Conservation (phyloP, 495 filamentous ascomycete species). For the Neurospora tetrasperma region DNA sequence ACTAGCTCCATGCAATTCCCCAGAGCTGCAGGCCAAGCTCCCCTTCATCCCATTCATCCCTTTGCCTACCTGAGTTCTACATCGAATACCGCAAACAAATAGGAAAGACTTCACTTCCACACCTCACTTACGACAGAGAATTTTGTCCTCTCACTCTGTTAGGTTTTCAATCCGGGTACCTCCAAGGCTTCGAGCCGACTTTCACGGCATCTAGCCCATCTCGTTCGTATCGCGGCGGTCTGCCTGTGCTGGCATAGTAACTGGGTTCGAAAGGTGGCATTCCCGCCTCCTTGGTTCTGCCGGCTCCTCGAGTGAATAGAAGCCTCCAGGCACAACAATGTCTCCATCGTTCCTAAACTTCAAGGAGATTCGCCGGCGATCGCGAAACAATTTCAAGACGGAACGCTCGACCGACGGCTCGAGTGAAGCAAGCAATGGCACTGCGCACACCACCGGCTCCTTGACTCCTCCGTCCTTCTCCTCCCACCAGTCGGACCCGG, state of each 20-base stretch:
- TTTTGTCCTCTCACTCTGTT: not conserved
- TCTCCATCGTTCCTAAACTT: conserved; percentile 55
- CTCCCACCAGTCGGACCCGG: conserved; percentile 32
- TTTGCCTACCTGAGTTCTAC: not conserved
- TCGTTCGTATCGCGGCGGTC: not conserved
- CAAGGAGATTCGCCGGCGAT: conserved; percentile 65
- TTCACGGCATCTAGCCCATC: not conserved
- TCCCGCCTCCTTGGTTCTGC: not conserved
- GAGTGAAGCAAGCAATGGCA: conserved; percentile 34
- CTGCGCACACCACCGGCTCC: conserved; percentile 37
- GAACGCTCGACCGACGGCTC: conserved; percentile 44
- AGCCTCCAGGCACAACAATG: conserved; percentile 19
- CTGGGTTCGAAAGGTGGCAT: not conserved
- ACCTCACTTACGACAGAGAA: not conserved
- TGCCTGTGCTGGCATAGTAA: not conserved
- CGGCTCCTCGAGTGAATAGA: not conserved
- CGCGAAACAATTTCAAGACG: conserved; percentile 54
- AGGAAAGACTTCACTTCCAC: not conserved
- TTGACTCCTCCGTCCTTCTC: conserved; percentile 35
- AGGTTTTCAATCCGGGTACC: not conserved
- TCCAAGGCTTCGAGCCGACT: not conserved
- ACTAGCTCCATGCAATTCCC: not conserved
- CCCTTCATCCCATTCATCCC: not conserved
- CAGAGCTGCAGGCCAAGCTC: not conserved
- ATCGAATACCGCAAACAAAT: not conserved